Base-by-base conservation (phyloP, 73 alveolate genomes). In the Symbiodinium natans region DNA sequence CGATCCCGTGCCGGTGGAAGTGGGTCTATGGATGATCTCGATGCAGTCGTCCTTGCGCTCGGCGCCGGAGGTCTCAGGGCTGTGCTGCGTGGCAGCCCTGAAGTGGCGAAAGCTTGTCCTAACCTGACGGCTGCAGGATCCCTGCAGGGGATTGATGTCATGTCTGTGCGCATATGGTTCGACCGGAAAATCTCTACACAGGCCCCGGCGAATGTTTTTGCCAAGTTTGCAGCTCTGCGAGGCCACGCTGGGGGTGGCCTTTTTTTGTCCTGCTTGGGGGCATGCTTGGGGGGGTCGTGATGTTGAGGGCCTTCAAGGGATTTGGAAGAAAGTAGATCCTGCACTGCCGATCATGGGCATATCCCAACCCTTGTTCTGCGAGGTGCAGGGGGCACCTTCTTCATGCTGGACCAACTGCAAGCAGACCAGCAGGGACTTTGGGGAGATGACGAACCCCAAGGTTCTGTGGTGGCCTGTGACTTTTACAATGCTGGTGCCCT, bases 361-460 rank as follows among this genome's bases (percentile, higher is more conserved):
- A n/a, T n/a, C n/a, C n/a, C n/a, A n/a, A n/a, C n/a, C n/a, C n/a
- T n/a, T n/a, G n/a, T n/a, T 3, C 95, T 88, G 25, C 98, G 98
- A n/a, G 98, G 98, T 17, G 98, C 98, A 8, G 98, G 98, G 0
- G 98, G 98, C 68, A 92, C 98, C 63, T 92, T 92, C 83, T 92
- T 92, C 92, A 92, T 92, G 98, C 40, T 92, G 82, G 98, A 92
- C 27, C 98, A 92, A 92, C 43, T 92, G 98, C 98, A 92, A 46
- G 63, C 82, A 29, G 92, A 77, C 83, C 46, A 86, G 83, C 71
- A 92, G 68, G 98, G 38, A 1, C 87, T 92, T 13, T 92, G 98
- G 98, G 98, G 56, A 25, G 98, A 41, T 1, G 98, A 92, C 7
- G 96, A 15, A 43, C 59, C 82, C 25, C 71, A 74, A 63, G 98